phyloP scores from a whole-genome alignment of 176 grass and related monocot species.

The Carex littledalei region DNA sequence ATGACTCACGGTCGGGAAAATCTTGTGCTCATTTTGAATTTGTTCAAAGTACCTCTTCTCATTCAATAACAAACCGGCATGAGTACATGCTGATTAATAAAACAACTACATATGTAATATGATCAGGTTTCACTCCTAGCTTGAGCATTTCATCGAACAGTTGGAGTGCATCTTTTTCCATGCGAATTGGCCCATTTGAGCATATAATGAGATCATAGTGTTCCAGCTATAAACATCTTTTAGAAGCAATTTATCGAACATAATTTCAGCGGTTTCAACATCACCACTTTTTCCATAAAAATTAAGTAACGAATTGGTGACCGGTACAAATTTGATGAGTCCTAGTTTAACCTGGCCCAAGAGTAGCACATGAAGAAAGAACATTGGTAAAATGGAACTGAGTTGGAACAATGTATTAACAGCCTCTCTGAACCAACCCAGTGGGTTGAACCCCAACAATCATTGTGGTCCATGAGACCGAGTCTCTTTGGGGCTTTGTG shows the following conservation, averaged over 20 bases:
- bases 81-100: slow-evolving; percentile 57
- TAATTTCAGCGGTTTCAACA: slow-evolving; percentile 26
- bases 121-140: slow-evolving; percentile 52
- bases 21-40: neutral
- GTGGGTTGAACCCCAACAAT: slow-evolving; percentile 62
- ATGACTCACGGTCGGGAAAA: slow-evolving; percentile 6
- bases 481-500: slow-evolving; percentile 65
- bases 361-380: slow-evolving; percentile 55
- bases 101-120: slow-evolving; percentile 68
- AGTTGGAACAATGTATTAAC: slow-evolving; percentile 34
- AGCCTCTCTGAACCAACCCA: slow-evolving; percentile 35
- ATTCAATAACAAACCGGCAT: slow-evolving; percentile 55
- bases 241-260: slow-evolving; percentile 52
- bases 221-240: slow-evolving; percentile 65
- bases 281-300: slow-evolving; percentile 69
- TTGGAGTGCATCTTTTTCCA: slow-evolving; percentile 50
- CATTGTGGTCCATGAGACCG: slow-evolving; percentile 74
- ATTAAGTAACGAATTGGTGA: slow-evolving; percentile 60
- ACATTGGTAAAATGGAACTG: slow-evolving; percentile 73
- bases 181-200: slow-evolving; percentile 45
- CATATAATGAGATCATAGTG: slow-evolving; percentile 62
- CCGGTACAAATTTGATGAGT: slow-evolving; percentile 35
- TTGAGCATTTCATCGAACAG: slow-evolving; percentile 81
- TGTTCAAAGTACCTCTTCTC: slow-evolving; percentile 70
- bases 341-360: slow-evolving; percentile 50